A percentile compares a stretch with the other conserved stretches of the same genome.
Evolutionary conservation across 106 monocot genomes (phyloP).

Genomic region (Dioscorea alata): DNA sequence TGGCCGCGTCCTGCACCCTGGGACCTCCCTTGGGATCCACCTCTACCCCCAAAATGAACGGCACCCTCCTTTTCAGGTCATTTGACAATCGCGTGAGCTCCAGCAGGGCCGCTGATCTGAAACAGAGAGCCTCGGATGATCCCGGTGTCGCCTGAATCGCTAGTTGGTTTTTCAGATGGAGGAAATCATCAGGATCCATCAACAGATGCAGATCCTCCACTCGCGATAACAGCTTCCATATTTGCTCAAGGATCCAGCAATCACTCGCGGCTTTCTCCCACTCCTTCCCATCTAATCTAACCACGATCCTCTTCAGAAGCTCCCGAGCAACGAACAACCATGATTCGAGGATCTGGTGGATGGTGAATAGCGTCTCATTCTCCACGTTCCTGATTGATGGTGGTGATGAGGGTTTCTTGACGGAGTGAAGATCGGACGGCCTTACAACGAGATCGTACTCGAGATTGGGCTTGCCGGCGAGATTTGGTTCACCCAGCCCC

Average conservation of each 20-base stretch:
- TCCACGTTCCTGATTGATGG: slow-evolving; percentile 36
- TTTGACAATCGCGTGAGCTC: slow-evolving; percentile 32
- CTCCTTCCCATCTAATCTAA: slow-evolving; percentile 20
- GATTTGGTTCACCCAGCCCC: slow-evolving; percentile 36
- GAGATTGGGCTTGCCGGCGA: slow-evolving; percentile 33
- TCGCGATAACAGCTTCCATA: slow-evolving; percentile 68
- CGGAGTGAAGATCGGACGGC: slow-evolving; percentile 22
- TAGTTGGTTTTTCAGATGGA: slow-evolving; percentile 62
- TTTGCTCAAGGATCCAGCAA: slow-evolving; percentile 64
- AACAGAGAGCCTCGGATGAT: slow-evolving; percentile 35
- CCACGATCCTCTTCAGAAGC: slow-evolving; percentile 26
- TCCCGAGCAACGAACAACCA: slow-evolving; percentile 47
- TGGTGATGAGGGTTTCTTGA: slow-evolving; percentile 32
- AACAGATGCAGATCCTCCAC: slow-evolving; percentile 64
- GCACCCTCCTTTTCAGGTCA: slow-evolving; percentile 53
- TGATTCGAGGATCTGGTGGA: slow-evolving; percentile 71
- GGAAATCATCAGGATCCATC: slow-evolving; percentile 81
- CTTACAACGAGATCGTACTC: slow-evolving; percentile 32
- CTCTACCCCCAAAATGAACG: slow-evolving; percentile 62
- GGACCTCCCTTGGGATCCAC: slow-evolving; percentile 80
- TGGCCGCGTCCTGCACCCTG: slow-evolving; percentile 73
- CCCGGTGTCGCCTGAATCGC: slow-evolving; percentile 22
- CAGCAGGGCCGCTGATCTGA: slow-evolving; percentile 50
- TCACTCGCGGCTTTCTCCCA: slow-evolving; percentile 57
- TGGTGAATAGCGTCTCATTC: slow-evolving; percentile 40